Evolutionary conservation across 768 basidiomycete species (phyloP), one percentile per base, ranked within the genome.

Genomic region (Auricularia auricula-judae): DNA sequence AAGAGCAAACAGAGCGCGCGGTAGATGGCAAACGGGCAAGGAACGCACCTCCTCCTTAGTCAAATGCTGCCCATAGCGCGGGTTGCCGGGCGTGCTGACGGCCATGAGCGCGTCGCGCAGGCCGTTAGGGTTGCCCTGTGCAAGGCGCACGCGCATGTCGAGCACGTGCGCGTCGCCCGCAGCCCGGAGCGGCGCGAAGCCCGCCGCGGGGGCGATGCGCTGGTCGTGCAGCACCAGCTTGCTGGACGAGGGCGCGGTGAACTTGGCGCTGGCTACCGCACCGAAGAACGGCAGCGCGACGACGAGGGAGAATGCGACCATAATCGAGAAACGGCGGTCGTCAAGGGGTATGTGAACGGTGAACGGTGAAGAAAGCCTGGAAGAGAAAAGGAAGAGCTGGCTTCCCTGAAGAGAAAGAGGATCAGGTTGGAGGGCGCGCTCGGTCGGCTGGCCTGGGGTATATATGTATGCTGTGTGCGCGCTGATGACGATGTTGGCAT

Each of bases 31-130:
- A 12, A 4, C 8, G 47, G 1, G 3, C 16, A 51, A 16, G 47
- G 18, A 16, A 51, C 75, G 77, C 65, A 84, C 71, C 34, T 74
- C 66, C n/a, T 66, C 68, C 1, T 80, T 70, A 1, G 77, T 71
- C 78, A 80, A 80, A 63, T 82, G 82, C 39, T 78, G 73, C 1
- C 80, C 81, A 54, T 81, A 86, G 36, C 82, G 81, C 35, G 70
- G 66, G 64, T 85, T 84, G 58, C 71, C 72, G 0, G 85, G 85
- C 68, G 85, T 77, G 68, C 83, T 84, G 18, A 82, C 75, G 2
- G 85, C 81, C 70, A 76, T 81, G 3, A 86, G 71, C 56, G 82
- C 80, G 44, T 79, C 71, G 68, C 86, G 82, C 64, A 86, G 70
- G 23, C 72, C 70, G 47, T 72, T 67, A 67, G 84, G 84, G 68